These are phyloP conservation scores for Hymenoscyphus fraxineus DNA, from an alignment of 2,329 filamentous ascomycete genomes.

Conservation along the genomic window DNA sequence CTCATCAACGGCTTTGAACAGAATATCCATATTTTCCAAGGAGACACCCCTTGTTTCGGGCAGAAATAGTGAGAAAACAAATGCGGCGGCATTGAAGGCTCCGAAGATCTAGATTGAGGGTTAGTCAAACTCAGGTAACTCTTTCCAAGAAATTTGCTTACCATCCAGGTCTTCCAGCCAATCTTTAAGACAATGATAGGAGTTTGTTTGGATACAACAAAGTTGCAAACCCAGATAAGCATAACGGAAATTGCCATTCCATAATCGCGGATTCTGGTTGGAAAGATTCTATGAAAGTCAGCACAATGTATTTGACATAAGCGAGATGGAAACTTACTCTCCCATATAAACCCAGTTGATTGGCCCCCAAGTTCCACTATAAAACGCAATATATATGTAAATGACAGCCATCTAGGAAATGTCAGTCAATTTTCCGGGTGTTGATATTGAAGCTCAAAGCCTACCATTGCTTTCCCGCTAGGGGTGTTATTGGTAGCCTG, in stretches of 20 bases:
- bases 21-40: slow-evolving; percentile 20
- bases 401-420: slow-evolving; percentile 18
- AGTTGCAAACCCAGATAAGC: slow-evolving; percentile 50
- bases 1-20: slow-evolving; percentile 17
- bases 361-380: slow-evolving; percentile 49
- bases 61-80: slow-evolving; percentile 41
- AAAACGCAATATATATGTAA: slow-evolving; percentile 34
- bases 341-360: slow-evolving; percentile 47
- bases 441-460: not conserved
- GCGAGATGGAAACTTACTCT: slow-evolving; percentile 46
- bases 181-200: slow-evolving; percentile 47
- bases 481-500: slow-evolving; percentile 8
- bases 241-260: slow-evolving; percentile 47
- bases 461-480: slow-evolving; percentile 56
- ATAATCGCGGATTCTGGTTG: slow-evolving; percentile 39
- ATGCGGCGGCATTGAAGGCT: slow-evolving; percentile 14
- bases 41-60: slow-evolving; percentile 21
- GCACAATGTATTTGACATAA: slow-evolving; percentile 44
- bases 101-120: slow-evolving; percentile 14
- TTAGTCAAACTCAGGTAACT: not conserved
- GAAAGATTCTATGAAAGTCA: slow-evolving; percentile 25
- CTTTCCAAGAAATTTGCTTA: slow-evolving; percentile 2
- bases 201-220: slow-evolving; percentile 46
- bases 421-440: not conserved
- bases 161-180: slow-evolving; percentile 36